Conservation (phyloP, 306 rosid genomes). For the Lathyrus sativus region DNA sequence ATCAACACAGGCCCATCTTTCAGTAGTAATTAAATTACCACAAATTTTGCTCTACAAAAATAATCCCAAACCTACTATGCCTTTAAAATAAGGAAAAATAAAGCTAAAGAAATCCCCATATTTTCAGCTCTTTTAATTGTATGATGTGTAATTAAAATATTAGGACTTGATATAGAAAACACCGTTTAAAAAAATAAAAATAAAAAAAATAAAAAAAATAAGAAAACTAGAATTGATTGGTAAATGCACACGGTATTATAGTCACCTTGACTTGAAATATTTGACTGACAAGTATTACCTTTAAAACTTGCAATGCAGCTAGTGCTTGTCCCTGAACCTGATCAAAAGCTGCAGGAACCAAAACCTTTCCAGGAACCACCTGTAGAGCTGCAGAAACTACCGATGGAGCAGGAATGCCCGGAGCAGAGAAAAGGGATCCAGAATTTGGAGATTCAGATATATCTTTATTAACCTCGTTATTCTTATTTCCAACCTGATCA, state of each 20-base stretch:
- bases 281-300: constrained; percentile 52
- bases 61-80: constrained; percentile 4
- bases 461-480: constrained; percentile 45
- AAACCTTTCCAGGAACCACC: constrained; percentile 83
- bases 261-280: constrained; percentile 17
- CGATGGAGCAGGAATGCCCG: constrained; percentile 97
- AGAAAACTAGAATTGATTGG: constrained; percentile 5
- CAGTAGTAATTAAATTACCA: constrained; percentile 13
- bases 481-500: constrained; percentile 42
- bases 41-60: constrained; percentile 28
- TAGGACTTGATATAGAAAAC: constrained; percentile 12
- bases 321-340: constrained; percentile 97
- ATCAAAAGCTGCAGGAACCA: constrained; percentile 94
- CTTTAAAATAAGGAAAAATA: constrained; percentile 17
- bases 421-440: constrained; percentile 72
- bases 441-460: constrained; percentile 56
- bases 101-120: constrained; percentile 5
- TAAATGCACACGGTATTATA: constrained; percentile 14
- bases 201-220: too few species aligned
- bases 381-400: constrained; percentile 73
- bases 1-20: constrained; percentile 13
- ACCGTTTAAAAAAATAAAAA: not conserved
- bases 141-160: constrained; percentile 12
- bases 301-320: constrained; percentile 86
- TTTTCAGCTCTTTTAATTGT: constrained; percentile 5